Percentiles rank a stretch among this genome's conserved stretches.
Evolutionary conservation across 495 filamentous ascomycete genomes (phyloP).

Genomic region (Trichoderma erinaceum): DNA sequence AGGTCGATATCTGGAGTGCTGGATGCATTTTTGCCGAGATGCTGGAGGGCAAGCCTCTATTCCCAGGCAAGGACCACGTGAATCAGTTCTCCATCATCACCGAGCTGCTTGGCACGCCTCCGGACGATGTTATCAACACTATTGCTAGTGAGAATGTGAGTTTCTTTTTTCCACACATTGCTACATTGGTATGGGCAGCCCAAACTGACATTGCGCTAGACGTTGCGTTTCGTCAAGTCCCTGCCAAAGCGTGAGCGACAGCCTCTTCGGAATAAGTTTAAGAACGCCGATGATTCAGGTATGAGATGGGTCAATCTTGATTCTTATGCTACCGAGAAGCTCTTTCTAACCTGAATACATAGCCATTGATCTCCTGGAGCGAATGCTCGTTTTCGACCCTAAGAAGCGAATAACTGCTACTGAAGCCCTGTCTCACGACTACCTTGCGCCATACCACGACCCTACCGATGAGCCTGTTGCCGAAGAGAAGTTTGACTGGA

Average conservation of each 20-base stretch:
- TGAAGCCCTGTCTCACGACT: constrained; percentile 82
- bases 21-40: constrained; percentile 99
- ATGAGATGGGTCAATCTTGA: constrained; percentile 23
- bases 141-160: constrained; percentile 97
- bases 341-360: constrained; percentile 17
- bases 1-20: constrained; percentile 99
- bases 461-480: constrained; percentile 92
- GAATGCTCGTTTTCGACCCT: constrained; percentile 96
- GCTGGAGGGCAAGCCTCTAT: constrained; percentile 96
- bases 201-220: constrained; percentile 48
- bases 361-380: constrained; percentile 92
- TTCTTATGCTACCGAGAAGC: not conserved
- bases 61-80: constrained; percentile 98
- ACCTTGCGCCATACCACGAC: constrained; percentile 94
- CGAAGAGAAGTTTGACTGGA: constrained; percentile 99
- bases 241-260: constrained; percentile 93
- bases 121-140: constrained; percentile 95
- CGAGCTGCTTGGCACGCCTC: constrained; percentile 93
- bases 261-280: constrained; percentile 86
- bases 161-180: constrained; percentile 7
- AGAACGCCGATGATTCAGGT: constrained; percentile 91
- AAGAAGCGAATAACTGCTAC: constrained; percentile 81
- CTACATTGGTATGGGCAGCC: not conserved
- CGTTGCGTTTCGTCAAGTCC: constrained; percentile 93
- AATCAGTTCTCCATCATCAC: constrained; percentile 99